A percentile compares a stretch with the other conserved stretches of the same genome.
phyloP scores from a whole-genome alignment of 495 filamentous ascomycete species.

The Daldinia loculata region DNA sequence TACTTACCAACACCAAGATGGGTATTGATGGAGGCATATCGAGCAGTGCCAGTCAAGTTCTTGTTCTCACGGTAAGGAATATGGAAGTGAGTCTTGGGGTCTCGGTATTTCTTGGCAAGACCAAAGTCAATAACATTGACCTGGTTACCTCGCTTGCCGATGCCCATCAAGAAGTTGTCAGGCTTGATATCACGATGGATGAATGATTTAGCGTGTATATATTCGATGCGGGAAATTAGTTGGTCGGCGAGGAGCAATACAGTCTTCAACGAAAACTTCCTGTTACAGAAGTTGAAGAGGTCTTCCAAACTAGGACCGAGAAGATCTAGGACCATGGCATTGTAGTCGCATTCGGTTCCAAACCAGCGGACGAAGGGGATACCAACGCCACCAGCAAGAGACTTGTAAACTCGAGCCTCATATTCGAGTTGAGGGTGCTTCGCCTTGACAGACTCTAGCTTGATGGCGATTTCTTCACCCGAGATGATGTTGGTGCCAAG shows the following conservation, averaged over 20 bases:
- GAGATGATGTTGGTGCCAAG: constrained; percentile 99
- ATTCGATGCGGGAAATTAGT: constrained; percentile 99
- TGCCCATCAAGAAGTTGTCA: constrained; percentile 99
- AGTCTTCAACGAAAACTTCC: constrained; percentile 99
- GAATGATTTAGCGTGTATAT: constrained; percentile 99
- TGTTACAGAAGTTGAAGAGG: constrained; percentile 99
- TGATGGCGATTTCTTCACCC: constrained; percentile 99
- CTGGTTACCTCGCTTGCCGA: constrained; percentile 99
- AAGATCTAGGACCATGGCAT: constrained; percentile 99
- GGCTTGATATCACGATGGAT: constrained; percentile 99
- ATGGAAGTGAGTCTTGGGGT: constrained; percentile 99
- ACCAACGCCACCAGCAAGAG: constrained; percentile 95
- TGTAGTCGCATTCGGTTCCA: constrained; percentile 99
- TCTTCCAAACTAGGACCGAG: constrained; percentile 98
- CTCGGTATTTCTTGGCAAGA: constrained; percentile 99
- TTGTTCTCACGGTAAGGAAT: constrained; percentile 99
- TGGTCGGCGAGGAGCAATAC: constrained; percentile 97
- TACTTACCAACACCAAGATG: constrained; percentile 87
- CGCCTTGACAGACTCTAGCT: constrained; percentile 99
- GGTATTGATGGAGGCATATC: constrained; percentile 99
- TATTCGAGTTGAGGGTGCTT: constrained; percentile 99
- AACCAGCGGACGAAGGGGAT: constrained; percentile 99
- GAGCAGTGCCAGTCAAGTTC: constrained; percentile 98
- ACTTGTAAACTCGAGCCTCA: constrained; percentile 99
- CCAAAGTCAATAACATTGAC: constrained; percentile 99